Percentiles rank a stretch among this genome's conserved stretches.
These are phyloP conservation scores for Neurospora sp. DNA, from an alignment of 2,329 filamentous ascomycete species.

Conservation along the genomic window DNA sequence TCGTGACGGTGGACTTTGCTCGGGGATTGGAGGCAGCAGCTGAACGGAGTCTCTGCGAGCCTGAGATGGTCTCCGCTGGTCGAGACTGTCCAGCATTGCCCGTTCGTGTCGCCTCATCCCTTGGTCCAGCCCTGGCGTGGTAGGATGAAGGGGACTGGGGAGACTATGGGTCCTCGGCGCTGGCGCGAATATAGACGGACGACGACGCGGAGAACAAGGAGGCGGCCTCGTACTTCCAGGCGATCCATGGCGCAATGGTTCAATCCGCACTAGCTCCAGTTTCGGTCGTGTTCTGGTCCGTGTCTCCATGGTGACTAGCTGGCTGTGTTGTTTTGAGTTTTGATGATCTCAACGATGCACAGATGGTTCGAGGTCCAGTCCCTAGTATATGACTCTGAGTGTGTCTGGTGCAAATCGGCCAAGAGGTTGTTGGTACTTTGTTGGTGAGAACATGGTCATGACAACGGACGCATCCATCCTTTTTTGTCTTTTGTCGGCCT, in stretches of 20 bases:
- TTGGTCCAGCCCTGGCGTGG: conserved; percentile 22
- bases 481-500: conserved; percentile 6
- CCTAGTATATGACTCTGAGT: conserved; percentile 1
- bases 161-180: conserved; percentile 22
- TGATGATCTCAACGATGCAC: background rate
- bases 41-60: conserved; percentile 5
- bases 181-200: background rate
- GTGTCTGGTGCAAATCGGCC: conserved; percentile 1
- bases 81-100: conserved; percentile 25
- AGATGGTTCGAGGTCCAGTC: background rate
- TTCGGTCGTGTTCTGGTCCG: conserved; percentile 22
- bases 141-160: conserved; percentile 26
- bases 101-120: conserved; percentile 27
- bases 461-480: background rate
- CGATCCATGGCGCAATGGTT: conserved; percentile 17
- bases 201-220: conserved; percentile 21
- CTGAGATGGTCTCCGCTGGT: conserved; percentile 17
- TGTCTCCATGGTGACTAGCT: conserved; percentile 19
- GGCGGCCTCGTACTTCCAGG: conserved; percentile 11
- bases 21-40: conserved; percentile 21
- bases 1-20: conserved; percentile 12
- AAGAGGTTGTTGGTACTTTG: conserved; percentile 6
- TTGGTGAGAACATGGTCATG: background rate
- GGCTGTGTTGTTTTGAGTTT: background rate
- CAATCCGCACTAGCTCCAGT: conserved; percentile 27